Percentiles rank a stretch among this genome's conserved stretches.
Evolutionary conservation across 1,284 basidiomycete species (phyloP).

Genomic region (Puccinia polysora): DNA sequence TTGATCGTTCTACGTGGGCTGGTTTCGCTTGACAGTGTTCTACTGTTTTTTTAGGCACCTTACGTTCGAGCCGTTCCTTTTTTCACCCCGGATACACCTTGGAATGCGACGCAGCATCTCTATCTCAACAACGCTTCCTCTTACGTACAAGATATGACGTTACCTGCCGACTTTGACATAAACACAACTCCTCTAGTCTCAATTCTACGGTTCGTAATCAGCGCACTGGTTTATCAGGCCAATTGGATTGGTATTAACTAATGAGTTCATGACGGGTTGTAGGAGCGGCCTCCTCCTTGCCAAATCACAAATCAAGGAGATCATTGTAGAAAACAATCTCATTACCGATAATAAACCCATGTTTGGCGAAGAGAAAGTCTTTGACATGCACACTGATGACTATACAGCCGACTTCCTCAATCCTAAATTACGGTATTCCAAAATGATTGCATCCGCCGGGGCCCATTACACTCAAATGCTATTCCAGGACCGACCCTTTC

Average conservation of each 20-base stretch:
- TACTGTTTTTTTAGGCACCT: background rate
- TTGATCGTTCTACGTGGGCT: background rate
- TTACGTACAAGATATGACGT: constrained; percentile 19
- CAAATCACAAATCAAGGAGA: constrained; percentile 27
- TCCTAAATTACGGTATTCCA: constrained; percentile 27
- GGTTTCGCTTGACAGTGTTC: background rate
- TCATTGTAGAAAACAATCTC: constrained; percentile 19
- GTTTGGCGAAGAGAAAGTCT: constrained; percentile 29
- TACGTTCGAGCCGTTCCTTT: constrained; percentile 17
- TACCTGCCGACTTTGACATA: constrained; percentile 22
- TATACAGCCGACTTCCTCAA: constrained; percentile 24
- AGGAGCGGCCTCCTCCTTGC: constrained; percentile 37
- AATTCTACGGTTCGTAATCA: constrained; percentile 17
- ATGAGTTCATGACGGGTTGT: background rate
- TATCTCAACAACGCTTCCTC: constrained; percentile 25
- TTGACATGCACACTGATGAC: constrained; percentile 21
- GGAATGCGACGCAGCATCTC: constrained; percentile 38
- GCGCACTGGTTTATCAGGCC: background rate
- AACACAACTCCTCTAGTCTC: constrained; percentile 32
- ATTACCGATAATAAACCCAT: constrained; percentile 16
- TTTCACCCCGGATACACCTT: constrained; percentile 18
- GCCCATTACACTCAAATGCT: constrained; percentile 33
- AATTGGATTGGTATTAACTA: background rate
- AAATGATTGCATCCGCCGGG: constrained; percentile 33
- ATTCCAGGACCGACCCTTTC: constrained; percentile 26